Conservation (phyloP, 1,284 basidiomycete genomes). For the Sparassis latifolia region DNA sequence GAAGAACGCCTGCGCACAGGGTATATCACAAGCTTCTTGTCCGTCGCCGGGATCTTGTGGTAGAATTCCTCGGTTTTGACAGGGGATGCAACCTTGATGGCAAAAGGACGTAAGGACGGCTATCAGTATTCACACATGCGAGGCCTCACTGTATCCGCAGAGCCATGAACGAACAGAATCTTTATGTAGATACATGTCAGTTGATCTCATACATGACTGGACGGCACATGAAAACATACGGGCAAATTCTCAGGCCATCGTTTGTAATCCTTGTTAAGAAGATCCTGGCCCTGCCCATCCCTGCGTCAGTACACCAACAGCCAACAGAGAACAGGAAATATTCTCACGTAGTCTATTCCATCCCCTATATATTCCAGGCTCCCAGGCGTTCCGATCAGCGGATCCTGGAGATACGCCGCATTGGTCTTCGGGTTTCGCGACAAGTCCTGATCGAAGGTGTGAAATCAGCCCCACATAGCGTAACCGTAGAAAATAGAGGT, state of each 20-base stretch:
- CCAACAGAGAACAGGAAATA: too few species aligned
- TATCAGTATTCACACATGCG: too few species aligned
- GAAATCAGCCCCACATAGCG: constrained; percentile 17
- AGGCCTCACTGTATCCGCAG: constrained; percentile 53
- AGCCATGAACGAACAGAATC: constrained; percentile 73
- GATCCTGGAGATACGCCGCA: constrained; percentile 57
- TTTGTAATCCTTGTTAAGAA: constrained; percentile 47
- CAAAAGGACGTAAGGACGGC: not conserved
- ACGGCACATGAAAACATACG: constrained; percentile 26
- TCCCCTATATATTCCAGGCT: too few species aligned
- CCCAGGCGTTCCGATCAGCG: constrained; percentile 35
- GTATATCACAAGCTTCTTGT: constrained; percentile 60
- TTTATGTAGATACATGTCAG: constrained; percentile 16
- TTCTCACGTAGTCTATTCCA: too few species aligned
- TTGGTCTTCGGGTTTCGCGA: constrained; percentile 59
- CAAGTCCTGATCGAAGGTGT: constrained; percentile 38
- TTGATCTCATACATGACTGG: not conserved
- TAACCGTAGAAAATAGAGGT: too few species aligned
- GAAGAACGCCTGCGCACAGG: constrained; percentile 29
- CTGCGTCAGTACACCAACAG: not conserved
- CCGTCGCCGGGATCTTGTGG: constrained; percentile 48
- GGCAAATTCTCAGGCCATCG: constrained; percentile 73
- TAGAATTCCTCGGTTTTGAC: constrained; percentile 54
- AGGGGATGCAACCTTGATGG: not conserved
- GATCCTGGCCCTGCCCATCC: constrained; percentile 48